Percentiles rank a stretch among this genome's conserved stretches.
These are phyloP conservation scores for Eucalyptus coolabah DNA, from an alignment of 345 rosid species.

Conservation along the genomic window DNA sequence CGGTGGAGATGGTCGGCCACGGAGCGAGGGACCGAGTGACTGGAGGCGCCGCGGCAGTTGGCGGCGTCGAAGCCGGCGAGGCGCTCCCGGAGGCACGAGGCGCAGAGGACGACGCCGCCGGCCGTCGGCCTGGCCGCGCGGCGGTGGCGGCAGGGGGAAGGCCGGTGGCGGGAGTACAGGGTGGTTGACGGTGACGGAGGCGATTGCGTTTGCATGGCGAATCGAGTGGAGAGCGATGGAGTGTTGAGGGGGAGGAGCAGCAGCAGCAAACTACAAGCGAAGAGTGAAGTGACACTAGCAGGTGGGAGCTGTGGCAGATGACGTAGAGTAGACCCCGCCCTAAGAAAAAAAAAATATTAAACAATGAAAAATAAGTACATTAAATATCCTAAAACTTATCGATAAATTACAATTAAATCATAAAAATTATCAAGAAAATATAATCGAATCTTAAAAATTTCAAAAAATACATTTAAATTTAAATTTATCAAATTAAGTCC, in stretches of 20 bases:
- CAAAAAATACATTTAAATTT: too few relatives aligned
- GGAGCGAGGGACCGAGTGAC: not conserved
- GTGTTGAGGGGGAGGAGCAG: not conserved
- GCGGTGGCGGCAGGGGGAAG: constrained; percentile 48
- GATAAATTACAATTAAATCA: too few relatives aligned
- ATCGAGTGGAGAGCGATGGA: not conserved
- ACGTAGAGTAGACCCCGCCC: not conserved
- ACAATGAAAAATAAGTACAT: not conserved
- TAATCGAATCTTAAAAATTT: fast-evolving
- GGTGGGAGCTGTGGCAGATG: not conserved
- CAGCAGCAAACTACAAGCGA: not conserved
- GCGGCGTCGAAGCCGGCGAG: constrained; percentile 35
- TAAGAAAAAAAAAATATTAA: not conserved
- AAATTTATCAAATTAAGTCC: too few relatives aligned
- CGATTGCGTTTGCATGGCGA: not conserved
- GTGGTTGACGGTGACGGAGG: constrained; percentile 18
- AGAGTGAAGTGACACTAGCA: not conserved
- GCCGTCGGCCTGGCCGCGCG: constrained; percentile 19
- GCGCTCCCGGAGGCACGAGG: constrained; percentile 75
- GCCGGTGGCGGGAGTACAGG: constrained; percentile 18
- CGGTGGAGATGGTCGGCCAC: constrained; percentile 27
- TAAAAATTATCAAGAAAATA: fast-evolving
- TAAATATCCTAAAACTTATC: too few relatives aligned
- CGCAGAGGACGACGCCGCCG: constrained; percentile 51
- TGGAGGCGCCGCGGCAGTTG: constrained; percentile 9